phyloP scores from a whole-genome alignment of 176 grass and related monocot genomes.

The Coix lacrymajobi region DNA sequence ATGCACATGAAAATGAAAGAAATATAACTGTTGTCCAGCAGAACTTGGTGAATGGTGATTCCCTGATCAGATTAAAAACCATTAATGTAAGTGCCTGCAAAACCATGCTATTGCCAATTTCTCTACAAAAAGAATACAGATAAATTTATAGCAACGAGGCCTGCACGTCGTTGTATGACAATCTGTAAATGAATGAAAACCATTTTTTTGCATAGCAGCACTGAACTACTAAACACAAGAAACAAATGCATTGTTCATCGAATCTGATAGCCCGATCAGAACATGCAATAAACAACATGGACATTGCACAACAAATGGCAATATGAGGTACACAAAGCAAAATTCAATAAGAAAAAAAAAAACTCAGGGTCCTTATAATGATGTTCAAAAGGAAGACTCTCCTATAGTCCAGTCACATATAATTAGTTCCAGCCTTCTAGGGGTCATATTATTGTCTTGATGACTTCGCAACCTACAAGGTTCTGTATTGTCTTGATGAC shows the following conservation, averaged over 20 bases:
- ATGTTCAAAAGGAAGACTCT: too few relatives aligned
- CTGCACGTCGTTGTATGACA: not conserved
- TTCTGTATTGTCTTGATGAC: not conserved
- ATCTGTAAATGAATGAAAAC: not conserved
- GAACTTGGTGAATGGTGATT: not conserved
- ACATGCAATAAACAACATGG: not conserved
- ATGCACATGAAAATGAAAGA: slow-evolving; percentile 14
- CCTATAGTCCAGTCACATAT: too few relatives aligned
- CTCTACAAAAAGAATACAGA: not conserved
- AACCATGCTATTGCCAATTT: slow-evolving; percentile 12
- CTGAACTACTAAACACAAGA: not conserved
- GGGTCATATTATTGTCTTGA: not conserved
- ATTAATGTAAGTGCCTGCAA: not conserved
- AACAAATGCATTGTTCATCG: not conserved
- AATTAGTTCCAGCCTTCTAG: not conserved
- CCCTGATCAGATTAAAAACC: slow-evolving; percentile 16
- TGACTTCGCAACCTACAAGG: not conserved
- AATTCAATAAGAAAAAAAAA: too few relatives aligned
- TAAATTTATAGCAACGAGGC: not conserved
- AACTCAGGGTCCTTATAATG: too few relatives aligned
- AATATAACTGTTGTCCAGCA: not conserved
- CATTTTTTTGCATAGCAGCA: not conserved
- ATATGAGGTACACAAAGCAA: not conserved
- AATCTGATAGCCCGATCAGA: not conserved
- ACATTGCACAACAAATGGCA: not conserved